Base-by-base conservation (phyloP, 495 filamentous ascomycete species). In the Podospora conica region DNA sequence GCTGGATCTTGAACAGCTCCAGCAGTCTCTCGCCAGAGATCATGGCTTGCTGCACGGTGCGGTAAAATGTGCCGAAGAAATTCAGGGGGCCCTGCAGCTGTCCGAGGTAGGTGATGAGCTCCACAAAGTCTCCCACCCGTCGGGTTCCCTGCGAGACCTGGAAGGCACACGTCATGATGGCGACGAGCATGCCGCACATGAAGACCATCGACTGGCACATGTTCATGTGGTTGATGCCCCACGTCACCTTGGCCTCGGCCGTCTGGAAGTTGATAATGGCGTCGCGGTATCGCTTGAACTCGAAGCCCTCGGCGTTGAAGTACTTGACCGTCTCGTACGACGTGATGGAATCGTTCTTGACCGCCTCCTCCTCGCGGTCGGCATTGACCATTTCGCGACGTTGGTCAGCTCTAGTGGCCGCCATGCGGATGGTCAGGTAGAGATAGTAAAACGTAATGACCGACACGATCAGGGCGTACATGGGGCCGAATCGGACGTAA, bases 301-400 rank as follows among this genome's bases (percentile, higher is more conserved):
- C 95, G 75, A 93, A 96, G 8, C 87, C 82, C 74, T 98, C 95
- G 3, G 95, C 94, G 72, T 97, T 97, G 83, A 98, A 98, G 73
- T 98, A 98, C 75, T 98, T 98, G 71, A 98, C 95, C 24, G 95
- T 98, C 76, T 98, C 95, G 74, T 98, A 98, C 11, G 93, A 95
- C 40, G 93, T 88, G 85, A 98, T 96, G 0, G 95, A 97, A 73
- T 98, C 96, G 70, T 97, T 97, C 80, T 97, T 98, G 60, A 97
- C 93, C 3, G 95, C 96, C 72, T 97, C 94, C 79, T 97, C 91
- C 76, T 97, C 92, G 60, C 96, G 85, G 64, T 91, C 91, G 15
- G 92, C 90, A 72, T 97, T 97, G 63, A 92, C 91, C 91, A 97
- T 97, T 69, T 94, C 86, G 62, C 95, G 83, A 69, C 94, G 85